Conservation (phyloP, 73 alveolate genomes). For the Paraurostyla sp. region DNA sequence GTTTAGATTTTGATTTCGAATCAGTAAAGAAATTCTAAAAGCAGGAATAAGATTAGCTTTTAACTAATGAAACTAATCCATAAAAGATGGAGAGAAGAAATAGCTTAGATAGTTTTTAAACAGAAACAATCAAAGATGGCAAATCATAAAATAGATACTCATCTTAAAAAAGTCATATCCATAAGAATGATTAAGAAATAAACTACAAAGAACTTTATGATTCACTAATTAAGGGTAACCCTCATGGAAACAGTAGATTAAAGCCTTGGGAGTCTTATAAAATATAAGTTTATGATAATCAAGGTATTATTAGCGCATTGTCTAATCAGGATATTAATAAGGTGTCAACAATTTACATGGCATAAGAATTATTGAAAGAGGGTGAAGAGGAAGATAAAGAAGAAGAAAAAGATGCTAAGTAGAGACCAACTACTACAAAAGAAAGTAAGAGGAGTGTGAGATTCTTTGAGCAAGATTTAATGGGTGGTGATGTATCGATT, state of each 20-base stretch:
- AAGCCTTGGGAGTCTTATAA: constrained; percentile 66
- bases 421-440: not conserved
- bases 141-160: not conserved
- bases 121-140: constrained; percentile 48
- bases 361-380: constrained; percentile 5
- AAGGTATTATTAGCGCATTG: constrained; percentile 21
- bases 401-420: not conserved
- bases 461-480: not conserved
- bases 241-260: constrained; percentile 21
- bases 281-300: not conserved
- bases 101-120: constrained; percentile 49
- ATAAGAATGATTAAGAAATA: not conserved
- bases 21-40: not conserved
- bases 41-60: not conserved
- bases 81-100: constrained; percentile 23
- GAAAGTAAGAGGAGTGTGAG: constrained; percentile 36
- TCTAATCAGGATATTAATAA: constrained; percentile 37
- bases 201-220: not conserved
- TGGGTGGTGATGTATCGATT: not conserved
- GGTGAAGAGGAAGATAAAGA: constrained; percentile 9
- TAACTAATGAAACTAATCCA: not conserved
- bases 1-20: constrained; percentile 55
- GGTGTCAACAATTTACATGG: constrained; percentile 33
- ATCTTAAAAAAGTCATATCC: not conserved
- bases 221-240: not conserved